Percentiles rank a stretch among this genome's conserved stretches.
phyloP scores from a whole-genome alignment of 2,329 filamentous ascomycete genomes.

The Neofusicoccum kwambonambiense region DNA sequence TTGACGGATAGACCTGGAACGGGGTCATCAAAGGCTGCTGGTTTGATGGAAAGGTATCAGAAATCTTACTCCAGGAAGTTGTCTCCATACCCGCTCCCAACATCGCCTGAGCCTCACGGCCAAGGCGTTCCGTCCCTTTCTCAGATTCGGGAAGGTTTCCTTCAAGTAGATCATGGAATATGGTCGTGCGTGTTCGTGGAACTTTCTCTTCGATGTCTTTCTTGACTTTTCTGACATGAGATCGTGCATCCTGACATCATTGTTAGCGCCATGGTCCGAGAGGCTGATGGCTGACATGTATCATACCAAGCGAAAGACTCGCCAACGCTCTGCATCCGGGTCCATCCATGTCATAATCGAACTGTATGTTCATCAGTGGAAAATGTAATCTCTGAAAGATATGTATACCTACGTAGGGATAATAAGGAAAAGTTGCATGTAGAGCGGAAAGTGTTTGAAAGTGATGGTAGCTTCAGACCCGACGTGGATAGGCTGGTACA shows the following conservation, averaged over 20 bases:
- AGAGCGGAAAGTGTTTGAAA: conserved; percentile 18
- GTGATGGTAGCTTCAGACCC: conserved; percentile 20
- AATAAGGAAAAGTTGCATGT: conserved; percentile 21
- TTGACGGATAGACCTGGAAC: conserved; percentile 28
- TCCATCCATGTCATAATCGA: background rate
- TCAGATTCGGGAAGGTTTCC: conserved; percentile 15
- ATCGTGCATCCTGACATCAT: background rate
- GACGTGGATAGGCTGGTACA: conserved; percentile 18
- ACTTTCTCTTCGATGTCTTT: background rate
- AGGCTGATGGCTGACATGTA: too few relatives aligned
- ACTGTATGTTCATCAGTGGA: background rate
- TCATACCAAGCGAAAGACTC: background rate
- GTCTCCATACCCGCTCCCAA: conserved; percentile 18
- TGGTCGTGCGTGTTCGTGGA: background rate
- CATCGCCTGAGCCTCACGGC: conserved; percentile 14
- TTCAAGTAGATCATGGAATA: conserved; percentile 20
- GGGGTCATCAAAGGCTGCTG: conserved; percentile 11
- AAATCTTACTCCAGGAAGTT: background rate
- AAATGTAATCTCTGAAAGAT: background rate
- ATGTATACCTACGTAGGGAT: background rate
- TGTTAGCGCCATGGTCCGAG: too few relatives aligned
- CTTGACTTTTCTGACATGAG: background rate
- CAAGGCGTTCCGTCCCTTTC: conserved; percentile 16
- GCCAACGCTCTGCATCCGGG: background rate
- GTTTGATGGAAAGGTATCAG: background rate